Base-by-base conservation (phyloP, 768 basidiomycete species). In the Boletellus emodensis region DNA sequence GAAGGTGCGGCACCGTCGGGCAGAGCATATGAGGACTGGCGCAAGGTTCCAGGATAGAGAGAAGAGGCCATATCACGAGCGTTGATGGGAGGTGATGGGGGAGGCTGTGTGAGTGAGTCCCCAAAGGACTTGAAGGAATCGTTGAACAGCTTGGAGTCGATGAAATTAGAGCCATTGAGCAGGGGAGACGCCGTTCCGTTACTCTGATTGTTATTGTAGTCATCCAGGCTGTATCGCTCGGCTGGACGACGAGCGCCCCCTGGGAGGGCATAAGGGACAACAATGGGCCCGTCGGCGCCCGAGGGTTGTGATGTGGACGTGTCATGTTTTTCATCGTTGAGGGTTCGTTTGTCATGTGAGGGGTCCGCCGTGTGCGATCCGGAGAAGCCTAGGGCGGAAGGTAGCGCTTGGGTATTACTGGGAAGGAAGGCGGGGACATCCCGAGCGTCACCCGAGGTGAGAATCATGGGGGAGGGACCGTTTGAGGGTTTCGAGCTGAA, bases 151-250 rank as follows among this genome's bases (percentile, higher is more conserved):
- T 61, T 60, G 26, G 68, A 58, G 56, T 68, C 68, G 46, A 59
- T 40, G 40, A 61, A 54, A 32, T 48, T 61, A 32, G 53, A 60
- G 6, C 61, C 61, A 35, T 64, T 67, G 49, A 60, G 54, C 20
- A 66, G 39, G n/a, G 61, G 55, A 13, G 57, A 44, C 3, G 53
- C 15, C 3, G 50, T 49, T 32, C 56, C 61, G 28, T 55, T 67
- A 46, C 12, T 44, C 15, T 55, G 61, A 33, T 49, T 30, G 43
- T 54, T 40, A n/a, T 32, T 52, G 53, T 53, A 58, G 49, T 80
- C 77, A 45, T 80, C 81, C 15, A 79, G 61, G 59, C 75, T 80
- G 61, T 77, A 79, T 32, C 79, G 72, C 56, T 82, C 80, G 22
- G 74, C 64, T 10, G 78, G 75, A 51, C 77, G 72, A 52, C 73